phyloP scores from a whole-genome alignment of 2,329 filamentous ascomycete species.

The Sclerotinia trifoliorum region DNA sequence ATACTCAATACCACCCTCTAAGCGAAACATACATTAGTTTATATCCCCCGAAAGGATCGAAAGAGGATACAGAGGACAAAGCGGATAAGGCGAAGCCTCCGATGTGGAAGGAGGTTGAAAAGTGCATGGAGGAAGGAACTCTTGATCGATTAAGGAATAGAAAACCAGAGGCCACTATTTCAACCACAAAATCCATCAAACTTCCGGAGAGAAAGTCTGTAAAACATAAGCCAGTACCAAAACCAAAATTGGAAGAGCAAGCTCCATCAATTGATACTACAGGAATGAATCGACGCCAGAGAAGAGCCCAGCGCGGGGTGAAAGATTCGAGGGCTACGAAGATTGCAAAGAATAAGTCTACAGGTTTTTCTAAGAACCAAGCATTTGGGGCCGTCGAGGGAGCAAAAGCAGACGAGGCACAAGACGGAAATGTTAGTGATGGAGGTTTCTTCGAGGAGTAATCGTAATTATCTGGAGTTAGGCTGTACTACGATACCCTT shows the following conservation, averaged over 20 bases:
- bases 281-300: conserved; percentile 38
- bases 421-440: conserved; percentile 50
- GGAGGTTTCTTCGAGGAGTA: conserved; percentile 57
- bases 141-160: conserved; percentile 37
- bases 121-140: conserved; percentile 57
- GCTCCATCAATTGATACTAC: conserved; percentile 32
- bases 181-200: conserved; percentile 27
- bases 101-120: conserved; percentile 69
- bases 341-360: conserved; percentile 34
- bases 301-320: conserved; percentile 32
- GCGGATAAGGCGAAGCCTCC: conserved; percentile 44
- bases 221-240: conserved; percentile 27
- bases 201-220: conserved; percentile 26
- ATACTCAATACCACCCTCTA: conserved; percentile 70
- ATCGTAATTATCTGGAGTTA: conserved; percentile 21
- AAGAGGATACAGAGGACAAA: conserved; percentile 35
- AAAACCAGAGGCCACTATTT: conserved; percentile 20
- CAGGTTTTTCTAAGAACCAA: conserved; percentile 35
- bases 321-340: conserved; percentile 25
- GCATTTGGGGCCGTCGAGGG: conserved; percentile 35
- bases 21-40: conserved; percentile 68
- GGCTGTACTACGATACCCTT: conserved; percentile 21
- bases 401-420: conserved; percentile 27
- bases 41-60: conserved; percentile 49
- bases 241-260: conserved; percentile 17